Evolutionary conservation across 2,329 filamentous ascomycete genomes (phyloP), one percentile per base, ranked within the genome.

Genomic region (Fonsecaea multimorphosa): DNA sequence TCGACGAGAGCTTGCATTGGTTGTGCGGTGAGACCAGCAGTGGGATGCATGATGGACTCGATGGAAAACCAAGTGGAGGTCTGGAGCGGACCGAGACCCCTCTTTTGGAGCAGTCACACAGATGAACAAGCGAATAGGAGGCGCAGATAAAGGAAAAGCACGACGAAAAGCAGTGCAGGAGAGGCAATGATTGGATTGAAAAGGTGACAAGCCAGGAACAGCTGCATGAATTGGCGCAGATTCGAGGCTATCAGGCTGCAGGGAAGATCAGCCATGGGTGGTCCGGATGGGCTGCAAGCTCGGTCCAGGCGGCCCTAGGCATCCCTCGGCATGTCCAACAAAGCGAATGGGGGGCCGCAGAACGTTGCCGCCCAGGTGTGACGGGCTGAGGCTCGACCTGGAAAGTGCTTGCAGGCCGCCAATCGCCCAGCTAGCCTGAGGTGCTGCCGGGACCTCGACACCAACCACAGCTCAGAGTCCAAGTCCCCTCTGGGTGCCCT

Each of bases 1-100:
- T 69, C 64, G 62, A 67, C 58, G 31, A 65, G 62, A 49, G 60
- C 51, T 61, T 65, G 57, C 64, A 69, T 69, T 69, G 67, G 67
- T 62, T 64, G 57, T 65, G 64, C 29, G 53, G 44, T 58, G 56
- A 58, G 56, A 36, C 34, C 29, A 24, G 58, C 36, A 34, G 49
- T 54, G 24, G 62, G 32, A 54, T n/a, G 40, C 56, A 59, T 60
- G n/a, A 27, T 64, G 29, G 62, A 56, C 53, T 55, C 46, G 31
- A 34, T 44, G 8, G 46, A 22, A 44, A 22, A 57, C 44, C 56
- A 40, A 54, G 62, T 64, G 61, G 60, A 52, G 44, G 56, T 56
- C 61, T 67, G 65, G 65, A 68, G 66, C 66, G 66, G 66, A 65
- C 66, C 66, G 66, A 65, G 59, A 53, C 58, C 58, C 44, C 53